These are phyloP conservation scores for Ceratobasidium sp. DNA, from an alignment of 1,284 basidiomycete genomes.

Conservation along the genomic window DNA sequence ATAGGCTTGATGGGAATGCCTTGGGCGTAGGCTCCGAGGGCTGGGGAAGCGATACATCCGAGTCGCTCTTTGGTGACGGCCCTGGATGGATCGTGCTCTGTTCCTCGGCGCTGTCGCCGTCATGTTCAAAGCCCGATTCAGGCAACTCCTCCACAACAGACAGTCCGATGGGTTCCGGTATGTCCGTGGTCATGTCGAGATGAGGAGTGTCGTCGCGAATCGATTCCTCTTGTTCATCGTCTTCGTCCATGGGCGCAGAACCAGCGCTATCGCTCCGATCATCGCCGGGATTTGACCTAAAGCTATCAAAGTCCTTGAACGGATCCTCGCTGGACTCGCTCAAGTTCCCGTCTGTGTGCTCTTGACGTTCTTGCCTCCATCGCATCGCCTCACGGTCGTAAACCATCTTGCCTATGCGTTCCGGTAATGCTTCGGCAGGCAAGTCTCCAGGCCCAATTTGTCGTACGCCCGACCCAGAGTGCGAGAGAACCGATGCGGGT, in stretches of 20 bases:
- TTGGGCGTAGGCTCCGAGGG: conserved; percentile 1
- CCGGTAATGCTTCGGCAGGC: conserved; percentile 64
- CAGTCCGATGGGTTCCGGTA: not conserved
- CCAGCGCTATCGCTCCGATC: conserved; percentile 50
- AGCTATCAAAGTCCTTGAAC: conserved; percentile 85
- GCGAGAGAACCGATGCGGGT: conserved; percentile 44
- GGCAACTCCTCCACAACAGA: not conserved
- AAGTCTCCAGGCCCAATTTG: conserved; percentile 81
- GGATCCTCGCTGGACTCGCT: conserved; percentile 75
- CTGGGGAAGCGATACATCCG: not conserved
- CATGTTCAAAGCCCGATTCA: conserved; percentile 5
- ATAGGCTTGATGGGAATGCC: not conserved
- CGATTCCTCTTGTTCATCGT: conserved; percentile 33
- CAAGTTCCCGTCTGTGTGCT: conserved; percentile 51
- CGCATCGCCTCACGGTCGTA: conserved; percentile 80
- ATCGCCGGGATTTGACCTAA: conserved; percentile 49
- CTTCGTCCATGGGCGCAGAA: conserved; percentile 59
- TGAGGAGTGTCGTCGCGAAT: conserved; percentile 48
- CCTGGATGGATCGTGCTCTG: conserved; percentile 5
- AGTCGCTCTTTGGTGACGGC: not conserved
- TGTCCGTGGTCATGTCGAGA: conserved; percentile 21
- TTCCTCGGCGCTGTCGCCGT: conserved; percentile 9
- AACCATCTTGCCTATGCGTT: conserved; percentile 84
- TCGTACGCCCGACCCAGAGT: conserved; percentile 39
- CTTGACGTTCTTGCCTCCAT: conserved; percentile 72